Conservation (phyloP, 75 land plant species). For the Cryptomeria japonica region DNA sequence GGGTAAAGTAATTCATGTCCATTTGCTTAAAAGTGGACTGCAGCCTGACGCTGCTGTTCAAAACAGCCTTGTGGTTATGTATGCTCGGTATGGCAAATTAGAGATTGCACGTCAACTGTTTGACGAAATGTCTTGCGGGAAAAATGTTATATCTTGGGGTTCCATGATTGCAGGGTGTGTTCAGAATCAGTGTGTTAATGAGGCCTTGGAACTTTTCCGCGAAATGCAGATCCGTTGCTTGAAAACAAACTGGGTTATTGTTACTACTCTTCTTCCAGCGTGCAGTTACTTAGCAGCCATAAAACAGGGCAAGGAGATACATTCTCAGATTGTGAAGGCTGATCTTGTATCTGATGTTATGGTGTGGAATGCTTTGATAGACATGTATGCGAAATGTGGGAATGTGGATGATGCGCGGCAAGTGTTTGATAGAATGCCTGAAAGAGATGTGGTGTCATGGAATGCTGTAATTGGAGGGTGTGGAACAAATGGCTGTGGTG, state of each 20-base stretch:
- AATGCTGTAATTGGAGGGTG: constrained; percentile 45
- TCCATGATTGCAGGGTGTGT: constrained; percentile 57
- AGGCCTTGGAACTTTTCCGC: constrained; percentile 25
- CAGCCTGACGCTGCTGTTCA: not conserved
- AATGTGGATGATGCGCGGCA: constrained; percentile 30
- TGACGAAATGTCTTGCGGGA: constrained; percentile 30
- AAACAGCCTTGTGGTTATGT: constrained; percentile 16
- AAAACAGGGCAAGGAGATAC: constrained; percentile 52
- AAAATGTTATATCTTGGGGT: constrained; percentile 53
- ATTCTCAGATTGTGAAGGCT: constrained; percentile 33
- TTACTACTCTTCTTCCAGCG: constrained; percentile 25
- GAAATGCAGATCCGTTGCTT: constrained; percentile 21
- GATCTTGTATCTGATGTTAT: constrained; percentile 21
- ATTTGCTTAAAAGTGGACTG: not conserved
- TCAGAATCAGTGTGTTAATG: constrained; percentile 26
- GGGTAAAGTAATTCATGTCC: constrained; percentile 14
- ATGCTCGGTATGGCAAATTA: not conserved
- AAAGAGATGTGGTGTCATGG: constrained; percentile 57
- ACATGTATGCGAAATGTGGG: no score
- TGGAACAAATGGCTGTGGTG: no score
- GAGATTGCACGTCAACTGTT: constrained; percentile 33
- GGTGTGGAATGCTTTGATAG: constrained; percentile 5
- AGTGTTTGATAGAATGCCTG: constrained; percentile 38
- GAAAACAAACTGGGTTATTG: constrained; percentile 43
- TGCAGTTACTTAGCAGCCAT: constrained; percentile 42